Conservation (phyloP, 176 grass and related monocot species). For the Avena sativa region DNA sequence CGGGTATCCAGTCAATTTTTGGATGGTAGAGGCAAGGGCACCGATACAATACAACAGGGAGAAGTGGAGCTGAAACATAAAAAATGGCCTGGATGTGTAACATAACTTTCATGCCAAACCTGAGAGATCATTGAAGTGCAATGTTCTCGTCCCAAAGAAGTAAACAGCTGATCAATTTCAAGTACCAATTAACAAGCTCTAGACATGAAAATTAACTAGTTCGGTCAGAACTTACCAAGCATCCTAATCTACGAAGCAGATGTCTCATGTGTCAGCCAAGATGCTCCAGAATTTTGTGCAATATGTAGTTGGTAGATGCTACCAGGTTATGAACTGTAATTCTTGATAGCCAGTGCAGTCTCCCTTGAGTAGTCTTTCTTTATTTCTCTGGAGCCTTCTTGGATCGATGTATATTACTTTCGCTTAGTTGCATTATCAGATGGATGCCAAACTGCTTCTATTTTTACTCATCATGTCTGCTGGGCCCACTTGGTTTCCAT, state of each 20-base stretch:
- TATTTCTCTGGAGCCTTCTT: slow-evolving; percentile 37
- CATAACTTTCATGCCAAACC: background rate
- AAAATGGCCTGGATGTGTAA: background rate
- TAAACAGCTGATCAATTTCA: slow-evolving; percentile 34
- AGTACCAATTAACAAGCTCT: slow-evolving; percentile 31
- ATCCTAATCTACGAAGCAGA: slow-evolving; percentile 33
- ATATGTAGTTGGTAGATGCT: slow-evolving; percentile 42
- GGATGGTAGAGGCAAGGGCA: slow-evolving; percentile 16
- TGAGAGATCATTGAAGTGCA: slow-evolving; percentile 17
- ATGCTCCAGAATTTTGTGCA: slow-evolving; percentile 52
- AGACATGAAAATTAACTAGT: slow-evolving; percentile 34
- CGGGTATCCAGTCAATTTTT: background rate
- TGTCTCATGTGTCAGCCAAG: slow-evolving; percentile 32
- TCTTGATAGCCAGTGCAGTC: slow-evolving; percentile 30
- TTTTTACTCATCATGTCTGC: background rate
- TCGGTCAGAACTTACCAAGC: slow-evolving; percentile 11
- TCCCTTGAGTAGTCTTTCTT: slow-evolving; percentile 36
- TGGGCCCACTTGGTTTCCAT: background rate
- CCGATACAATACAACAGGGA: slow-evolving; percentile 29
- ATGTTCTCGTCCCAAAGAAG: slow-evolving; percentile 6
- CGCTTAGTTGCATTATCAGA: background rate
- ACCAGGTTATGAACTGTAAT: slow-evolving; percentile 34
- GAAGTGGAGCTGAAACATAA: slow-evolving; percentile 1
- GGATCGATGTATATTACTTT: slow-evolving; percentile 31
- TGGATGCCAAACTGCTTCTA: background rate